These are phyloP conservation scores for Phytophthora crassamura DNA, from an alignment of 352 stramenopile genomes.

Conservation along the genomic window DNA sequence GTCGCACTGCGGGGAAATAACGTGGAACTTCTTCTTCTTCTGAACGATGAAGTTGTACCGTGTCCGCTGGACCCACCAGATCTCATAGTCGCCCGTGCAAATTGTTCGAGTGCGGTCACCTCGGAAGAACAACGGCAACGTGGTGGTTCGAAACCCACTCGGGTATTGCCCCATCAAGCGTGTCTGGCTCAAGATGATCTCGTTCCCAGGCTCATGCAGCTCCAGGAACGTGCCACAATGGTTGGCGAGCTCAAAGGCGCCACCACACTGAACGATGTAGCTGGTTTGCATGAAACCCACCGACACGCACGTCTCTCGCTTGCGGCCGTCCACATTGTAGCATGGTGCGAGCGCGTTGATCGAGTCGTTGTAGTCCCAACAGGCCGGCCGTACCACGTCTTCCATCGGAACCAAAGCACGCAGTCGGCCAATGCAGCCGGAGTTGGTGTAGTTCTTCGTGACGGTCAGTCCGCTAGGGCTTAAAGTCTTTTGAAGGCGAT, in stretches of 20 bases:
- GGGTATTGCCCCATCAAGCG: slow-evolving; percentile 73
- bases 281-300: slow-evolving; percentile 85
- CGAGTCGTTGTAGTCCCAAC: slow-evolving; percentile 87
- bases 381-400: slow-evolving; percentile 66
- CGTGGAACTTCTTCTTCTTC: slow-evolving; percentile 77
- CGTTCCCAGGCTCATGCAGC: slow-evolving; percentile 68
- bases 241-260: slow-evolving; percentile 69
- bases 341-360: slow-evolving; percentile 72
- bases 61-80: slow-evolving; percentile 90
- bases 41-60: slow-evolving; percentile 85
- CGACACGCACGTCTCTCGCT: slow-evolving; percentile 66
- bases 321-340: slow-evolving; percentile 64
- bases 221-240: slow-evolving; percentile 90
- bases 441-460: slow-evolving; percentile 61
- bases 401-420: slow-evolving; percentile 55
- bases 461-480: slow-evolving; percentile 46
- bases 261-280: slow-evolving; percentile 80
- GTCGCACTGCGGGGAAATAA: slow-evolving; percentile 71
- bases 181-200: slow-evolving; percentile 79
- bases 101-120: slow-evolving; percentile 69
- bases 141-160: slow-evolving; percentile 79
- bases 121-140: slow-evolving; percentile 71
- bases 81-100: slow-evolving; percentile 78
- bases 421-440: slow-evolving; percentile 61
- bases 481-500: slow-evolving; percentile 67